A percentile compares a stretch with the other conserved stretches of the same genome.
Conservation (phyloP, 129 eudicot species). For the Lactuca sativa region DNA sequence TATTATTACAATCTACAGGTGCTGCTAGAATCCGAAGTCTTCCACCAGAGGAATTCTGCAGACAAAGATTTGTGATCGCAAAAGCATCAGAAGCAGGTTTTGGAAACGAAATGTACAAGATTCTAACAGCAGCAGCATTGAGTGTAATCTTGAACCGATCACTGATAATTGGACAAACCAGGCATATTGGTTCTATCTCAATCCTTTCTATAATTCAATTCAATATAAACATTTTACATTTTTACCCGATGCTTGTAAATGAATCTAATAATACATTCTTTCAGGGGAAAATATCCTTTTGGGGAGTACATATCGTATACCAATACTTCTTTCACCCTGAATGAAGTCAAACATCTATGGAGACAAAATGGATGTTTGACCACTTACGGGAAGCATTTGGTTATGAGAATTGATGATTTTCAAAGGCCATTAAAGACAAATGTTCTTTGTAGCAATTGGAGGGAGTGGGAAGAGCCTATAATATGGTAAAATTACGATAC, state of each 20-base stretch:
- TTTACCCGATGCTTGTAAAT: neutral
- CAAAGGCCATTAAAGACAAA: slow-evolving; percentile 66
- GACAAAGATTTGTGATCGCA: slow-evolving; percentile 76
- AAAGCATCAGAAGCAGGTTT: slow-evolving; percentile 98
- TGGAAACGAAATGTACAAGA: slow-evolving; percentile 94
- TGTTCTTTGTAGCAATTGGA: slow-evolving; percentile 86
- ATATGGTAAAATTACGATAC: slow-evolving; percentile 54
- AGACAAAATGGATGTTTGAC: slow-evolving; percentile 63
- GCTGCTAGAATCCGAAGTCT: slow-evolving; percentile 71
- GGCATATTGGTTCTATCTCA: slow-evolving; percentile 98
- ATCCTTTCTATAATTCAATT: slow-evolving; percentile 54
- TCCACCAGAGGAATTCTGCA: slow-evolving; percentile 75
- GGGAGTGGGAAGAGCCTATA: slow-evolving; percentile 79
- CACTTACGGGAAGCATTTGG: slow-evolving; percentile 66
- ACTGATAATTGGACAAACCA: slow-evolving; percentile 93
- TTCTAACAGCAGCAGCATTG: slow-evolving; percentile 77
- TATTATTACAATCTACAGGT: slow-evolving; percentile 43
- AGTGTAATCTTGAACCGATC: slow-evolving; percentile 92
- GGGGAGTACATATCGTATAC: slow-evolving; percentile 75
- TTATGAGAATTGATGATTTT: slow-evolving; percentile 81
- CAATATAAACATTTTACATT: slow-evolving; percentile 1
- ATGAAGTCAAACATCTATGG: slow-evolving; percentile 92
- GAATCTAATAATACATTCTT: slow-evolving; percentile 22
- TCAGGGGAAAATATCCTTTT: slow-evolving; percentile 85
- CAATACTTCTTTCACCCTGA: slow-evolving; percentile 58